These are phyloP conservation scores for Cladophialophora yegresii DNA, from an alignment of 2,329 filamentous ascomycete genomes.

Conservation along the genomic window DNA sequence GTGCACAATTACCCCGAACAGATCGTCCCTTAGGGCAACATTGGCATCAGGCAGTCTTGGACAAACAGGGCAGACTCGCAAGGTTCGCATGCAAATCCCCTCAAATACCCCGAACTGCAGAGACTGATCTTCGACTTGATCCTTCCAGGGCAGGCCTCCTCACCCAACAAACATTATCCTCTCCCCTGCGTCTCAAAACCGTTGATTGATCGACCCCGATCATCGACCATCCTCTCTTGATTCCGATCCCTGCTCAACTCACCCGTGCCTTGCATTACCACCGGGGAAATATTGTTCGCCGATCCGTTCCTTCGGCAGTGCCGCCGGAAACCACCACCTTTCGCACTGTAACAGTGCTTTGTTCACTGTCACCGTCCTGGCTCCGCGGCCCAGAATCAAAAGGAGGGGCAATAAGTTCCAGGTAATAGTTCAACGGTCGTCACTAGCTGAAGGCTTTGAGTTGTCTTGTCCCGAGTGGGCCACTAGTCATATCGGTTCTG, in stretches of 20 bases:
- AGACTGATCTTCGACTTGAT: slow-evolving; percentile 15
- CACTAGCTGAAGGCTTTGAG: slow-evolving; percentile 3
- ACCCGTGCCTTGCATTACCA: slow-evolving; percentile 15
- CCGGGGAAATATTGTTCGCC: slow-evolving; percentile 1
- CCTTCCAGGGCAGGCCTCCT: slow-evolving; percentile 7
- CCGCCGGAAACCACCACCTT: not conserved
- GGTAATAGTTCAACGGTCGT: slow-evolving; percentile 7
- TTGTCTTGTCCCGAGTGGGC: slow-evolving; percentile 5
- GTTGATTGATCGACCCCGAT: slow-evolving; percentile 11
- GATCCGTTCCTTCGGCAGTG: not conserved
- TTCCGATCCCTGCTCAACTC: slow-evolving; percentile 11
- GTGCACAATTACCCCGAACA: not conserved
- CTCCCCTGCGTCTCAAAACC: slow-evolving; percentile 5
- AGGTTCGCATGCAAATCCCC: slow-evolving; percentile 15
- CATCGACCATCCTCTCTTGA: not conserved
- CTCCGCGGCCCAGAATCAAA: not conserved
- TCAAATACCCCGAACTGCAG: slow-evolving; percentile 16
- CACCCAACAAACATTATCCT: not conserved
- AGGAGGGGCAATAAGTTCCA: slow-evolving; percentile 9
- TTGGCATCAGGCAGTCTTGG: not conserved
- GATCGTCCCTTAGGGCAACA: slow-evolving; percentile 4
- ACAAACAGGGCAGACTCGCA: not conserved
- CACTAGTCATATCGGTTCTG: slow-evolving; percentile 13
- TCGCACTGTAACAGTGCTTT: not conserved
- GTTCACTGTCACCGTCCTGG: not conserved